Percentiles rank a stretch among this genome's conserved stretches.
phyloP scores from a whole-genome alignment of 2,329 filamentous ascomycete species.

The Ophiocordyceps camponoti-floridani region DNA sequence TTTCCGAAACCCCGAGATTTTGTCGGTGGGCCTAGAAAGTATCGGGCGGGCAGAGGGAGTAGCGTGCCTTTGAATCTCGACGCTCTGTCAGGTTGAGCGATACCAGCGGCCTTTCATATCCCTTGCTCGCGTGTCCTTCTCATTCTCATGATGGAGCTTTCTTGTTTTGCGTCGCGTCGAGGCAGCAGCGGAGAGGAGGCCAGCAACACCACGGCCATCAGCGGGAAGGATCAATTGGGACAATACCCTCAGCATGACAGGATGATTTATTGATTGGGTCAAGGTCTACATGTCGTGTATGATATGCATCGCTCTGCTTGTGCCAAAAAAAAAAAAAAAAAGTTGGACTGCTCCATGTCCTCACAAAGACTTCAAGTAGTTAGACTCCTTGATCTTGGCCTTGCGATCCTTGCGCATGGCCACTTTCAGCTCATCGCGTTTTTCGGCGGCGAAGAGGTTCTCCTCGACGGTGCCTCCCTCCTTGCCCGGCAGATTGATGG shows the following conservation, averaged over 20 bases:
- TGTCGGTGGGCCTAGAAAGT: slow-evolving; percentile 53
- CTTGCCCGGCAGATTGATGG: slow-evolving; percentile 48
- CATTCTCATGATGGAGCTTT: neutral
- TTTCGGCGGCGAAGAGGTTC: slow-evolving; percentile 26
- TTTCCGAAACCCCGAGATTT: slow-evolving; percentile 79
- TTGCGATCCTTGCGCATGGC: slow-evolving; percentile 60
- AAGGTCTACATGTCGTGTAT: neutral
- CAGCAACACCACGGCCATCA: too few species aligned
- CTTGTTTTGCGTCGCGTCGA: neutral
- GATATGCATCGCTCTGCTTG: neutral
- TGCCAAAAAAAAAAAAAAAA: neutral
- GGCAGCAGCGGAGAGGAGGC: neutral
- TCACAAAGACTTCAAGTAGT: slow-evolving; percentile 71
- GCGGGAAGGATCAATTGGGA: neutral
- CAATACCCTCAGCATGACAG: neutral
- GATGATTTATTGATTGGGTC: neutral
- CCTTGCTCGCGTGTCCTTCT: neutral
- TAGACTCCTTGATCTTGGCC: slow-evolving; percentile 64
- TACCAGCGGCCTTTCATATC: neutral
- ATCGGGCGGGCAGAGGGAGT: slow-evolving; percentile 80
- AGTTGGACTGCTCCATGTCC: neutral
- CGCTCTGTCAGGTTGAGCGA: slow-evolving; percentile 10
- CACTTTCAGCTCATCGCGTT: slow-evolving; percentile 46
- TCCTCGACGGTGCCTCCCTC: slow-evolving; percentile 23
- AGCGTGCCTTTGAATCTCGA: slow-evolving; percentile 81